Base-by-base conservation (phyloP, 495 filamentous ascomycete genomes). In the Xylaria sp. region DNA sequence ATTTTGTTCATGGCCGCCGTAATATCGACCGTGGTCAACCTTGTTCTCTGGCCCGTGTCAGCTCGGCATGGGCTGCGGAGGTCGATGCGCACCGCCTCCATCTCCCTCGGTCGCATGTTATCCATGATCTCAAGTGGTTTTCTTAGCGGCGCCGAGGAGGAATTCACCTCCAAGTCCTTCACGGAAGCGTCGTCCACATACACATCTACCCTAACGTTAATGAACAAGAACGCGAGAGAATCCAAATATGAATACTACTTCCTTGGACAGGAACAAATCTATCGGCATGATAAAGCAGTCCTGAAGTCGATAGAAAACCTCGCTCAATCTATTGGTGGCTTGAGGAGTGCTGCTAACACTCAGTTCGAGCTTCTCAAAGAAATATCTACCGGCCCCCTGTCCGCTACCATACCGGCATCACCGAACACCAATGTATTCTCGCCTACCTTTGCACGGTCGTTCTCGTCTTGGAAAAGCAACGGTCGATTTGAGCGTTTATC, bases 241-340 rank as follows among this genome's bases (percentile, higher is more conserved):
- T 91, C 95, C 5, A 97, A 94, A 75, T 92, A 92, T 70, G 96
- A 99, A 80, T 93, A 97, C 74, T 97, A 92, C 74, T 82, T 97
- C 6, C 78, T 92, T 5, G 96, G 96, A 1, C 92, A 90, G 0
- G 96, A 98, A 76, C 88, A 87, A 67, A 85, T 96, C 73, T 97
- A 97, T 78, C 84, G 89, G 44, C 82, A 96, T 9, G 92, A 97
- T 75, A 89, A 90, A 67, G 91, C 87, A 7, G 86, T 98, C 17
- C 90, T 97, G 26, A 90, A 93, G 64, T 96, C 92, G 73, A 88
- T 97, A 81, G 93, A 97, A 71, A 90, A 90, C 53, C 88, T 99
- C 48, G 89, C 92, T 14, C 96, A 99, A 77, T 93, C 94, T 73
- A 89, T 98, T 71, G 95, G 96, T 75, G 96, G 95, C 3, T 82